A percentile compares a stretch with the other conserved stretches of the same genome.
phyloP scores from a whole-genome alignment of 306 rosid species.

The Sicyos edulis region DNA sequence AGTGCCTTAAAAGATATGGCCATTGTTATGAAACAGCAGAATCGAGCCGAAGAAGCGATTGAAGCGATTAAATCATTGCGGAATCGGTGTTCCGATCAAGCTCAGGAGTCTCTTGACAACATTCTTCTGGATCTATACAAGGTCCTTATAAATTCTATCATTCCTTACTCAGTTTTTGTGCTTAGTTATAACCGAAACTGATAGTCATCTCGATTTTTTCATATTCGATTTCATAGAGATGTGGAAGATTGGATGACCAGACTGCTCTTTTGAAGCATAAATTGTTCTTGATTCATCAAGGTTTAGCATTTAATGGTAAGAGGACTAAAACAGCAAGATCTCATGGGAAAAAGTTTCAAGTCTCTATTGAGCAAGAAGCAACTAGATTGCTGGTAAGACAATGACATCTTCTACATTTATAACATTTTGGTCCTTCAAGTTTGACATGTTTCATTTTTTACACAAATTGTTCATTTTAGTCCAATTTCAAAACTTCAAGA shows the following conservation, averaged over 20 bases:
- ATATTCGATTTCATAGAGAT: constrained; percentile 44
- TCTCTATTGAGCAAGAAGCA: constrained; percentile 97
- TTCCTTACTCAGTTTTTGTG: too few species aligned
- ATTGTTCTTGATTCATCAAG: constrained; percentile 79
- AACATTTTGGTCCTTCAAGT: too few species aligned
- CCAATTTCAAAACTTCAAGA: too few species aligned
- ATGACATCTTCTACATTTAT: too few species aligned
- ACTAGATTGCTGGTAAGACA: constrained; percentile 74
- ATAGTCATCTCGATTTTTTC: too few species aligned
- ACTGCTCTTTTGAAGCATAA: constrained; percentile 68
- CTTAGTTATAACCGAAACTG: too few species aligned
- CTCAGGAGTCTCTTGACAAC: constrained; percentile 95
- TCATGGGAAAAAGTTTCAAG: constrained; percentile 98
- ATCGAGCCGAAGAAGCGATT: constrained; percentile 90
- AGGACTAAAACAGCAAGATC: constrained; percentile 94
- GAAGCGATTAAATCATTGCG: constrained; percentile 90
- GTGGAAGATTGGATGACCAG: constrained; percentile 97
- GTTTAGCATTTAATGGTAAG: constrained; percentile 93
- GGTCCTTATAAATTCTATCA: too few species aligned
- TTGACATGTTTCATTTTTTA: too few species aligned
- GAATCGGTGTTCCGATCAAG: constrained; percentile 82
- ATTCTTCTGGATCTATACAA: constrained; percentile 91
- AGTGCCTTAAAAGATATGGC: constrained; percentile 99
- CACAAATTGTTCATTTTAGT: too few species aligned
- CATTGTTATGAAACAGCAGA: constrained; percentile 96